Conservation (phyloP, 2,329 filamentous ascomycete species). For the Microdochium paspali region DNA sequence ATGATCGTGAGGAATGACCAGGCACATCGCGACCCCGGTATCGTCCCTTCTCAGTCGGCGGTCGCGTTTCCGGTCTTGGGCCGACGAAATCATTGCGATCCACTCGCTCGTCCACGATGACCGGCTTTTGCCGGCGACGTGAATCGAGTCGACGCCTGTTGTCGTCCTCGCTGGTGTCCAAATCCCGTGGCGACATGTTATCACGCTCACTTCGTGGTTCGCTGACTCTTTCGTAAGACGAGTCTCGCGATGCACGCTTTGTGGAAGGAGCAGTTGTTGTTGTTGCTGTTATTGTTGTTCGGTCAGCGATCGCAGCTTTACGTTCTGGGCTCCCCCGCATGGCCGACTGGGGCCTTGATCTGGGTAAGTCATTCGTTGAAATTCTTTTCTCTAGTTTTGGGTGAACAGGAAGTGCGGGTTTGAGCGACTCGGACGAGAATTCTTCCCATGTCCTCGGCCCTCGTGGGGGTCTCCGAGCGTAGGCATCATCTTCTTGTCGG, state of each 20-base stretch:
- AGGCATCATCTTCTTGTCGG: not conserved
- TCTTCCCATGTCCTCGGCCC: not conserved
- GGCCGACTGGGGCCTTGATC: constrained; percentile 8
- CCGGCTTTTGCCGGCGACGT: constrained; percentile 13
- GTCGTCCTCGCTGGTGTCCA: constrained; percentile 21
- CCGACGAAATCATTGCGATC: not conserved
- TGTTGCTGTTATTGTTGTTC: constrained; percentile 7
- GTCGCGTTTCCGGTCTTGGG: not conserved
- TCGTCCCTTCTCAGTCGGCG: not conserved
- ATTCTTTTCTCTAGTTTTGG: constrained; percentile 14
- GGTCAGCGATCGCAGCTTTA: constrained; percentile 5
- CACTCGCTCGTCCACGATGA: constrained; percentile 6
- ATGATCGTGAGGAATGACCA: constrained; percentile 10
- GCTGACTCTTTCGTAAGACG: not conserved
- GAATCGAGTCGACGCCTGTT: constrained; percentile 6
- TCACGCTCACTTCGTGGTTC: constrained; percentile 8
- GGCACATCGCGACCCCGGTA: not conserved
- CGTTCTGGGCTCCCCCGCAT: not conserved
- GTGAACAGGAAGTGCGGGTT: constrained; percentile 10
- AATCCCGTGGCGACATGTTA: constrained; percentile 9
- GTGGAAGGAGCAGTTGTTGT: too few relatives aligned
- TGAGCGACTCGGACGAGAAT: not conserved
- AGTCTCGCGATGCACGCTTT: constrained; percentile 2
- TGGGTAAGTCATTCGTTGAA: constrained; percentile 13
- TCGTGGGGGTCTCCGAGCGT: not conserved